Evolutionary conservation across 2,329 filamentous ascomycete genomes (phyloP).

Genomic region (Fusarium longipes): DNA sequence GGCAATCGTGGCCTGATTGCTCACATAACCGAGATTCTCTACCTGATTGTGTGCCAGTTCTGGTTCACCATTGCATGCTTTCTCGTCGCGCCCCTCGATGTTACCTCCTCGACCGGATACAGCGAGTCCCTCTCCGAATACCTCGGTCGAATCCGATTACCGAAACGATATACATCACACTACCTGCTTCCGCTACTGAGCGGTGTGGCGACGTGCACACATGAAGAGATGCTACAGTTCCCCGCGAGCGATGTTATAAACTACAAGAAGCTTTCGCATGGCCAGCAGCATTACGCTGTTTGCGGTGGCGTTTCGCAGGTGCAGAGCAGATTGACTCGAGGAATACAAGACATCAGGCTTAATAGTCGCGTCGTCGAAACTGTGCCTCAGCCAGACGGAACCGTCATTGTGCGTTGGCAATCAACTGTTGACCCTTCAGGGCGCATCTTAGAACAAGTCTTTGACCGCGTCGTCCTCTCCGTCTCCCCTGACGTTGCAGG

Average conservation of each 20-base stretch:
- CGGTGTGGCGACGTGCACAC: slow-evolving; percentile 65
- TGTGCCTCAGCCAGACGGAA: slow-evolving; percentile 35
- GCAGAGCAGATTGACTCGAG: slow-evolving; percentile 57
- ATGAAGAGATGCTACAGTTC: slow-evolving; percentile 61
- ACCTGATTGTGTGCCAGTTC: slow-evolving; percentile 60
- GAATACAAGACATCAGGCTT: slow-evolving; percentile 55
- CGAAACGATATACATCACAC: slow-evolving; percentile 57
- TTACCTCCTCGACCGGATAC: neutral
- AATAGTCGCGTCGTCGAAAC: slow-evolving; percentile 53
- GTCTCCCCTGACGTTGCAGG: slow-evolving; percentile 65
- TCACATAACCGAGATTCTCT: slow-evolving; percentile 57
- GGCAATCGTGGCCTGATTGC: slow-evolving; percentile 51
- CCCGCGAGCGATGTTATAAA: slow-evolving; percentile 64
- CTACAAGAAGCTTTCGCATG: slow-evolving; percentile 61
- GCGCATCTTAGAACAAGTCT: slow-evolving; percentile 49
- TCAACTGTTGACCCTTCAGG: slow-evolving; percentile 21
- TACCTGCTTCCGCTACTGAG: slow-evolving; percentile 68
- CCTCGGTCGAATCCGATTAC: slow-evolving; percentile 60
- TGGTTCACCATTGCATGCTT: slow-evolving; percentile 67
- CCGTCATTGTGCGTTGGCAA: slow-evolving; percentile 52
- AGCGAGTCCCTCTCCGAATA: slow-evolving; percentile 63
- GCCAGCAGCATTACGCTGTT: slow-evolving; percentile 63
- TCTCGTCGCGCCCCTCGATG: slow-evolving; percentile 52
- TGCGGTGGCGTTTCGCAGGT: slow-evolving; percentile 62
- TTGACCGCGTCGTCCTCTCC: slow-evolving; percentile 65